Percentiles rank a stretch among this genome's conserved stretches.
phyloP scores from a whole-genome alignment of 2,329 filamentous ascomycete species.

The Fusarium austroafricanum region DNA sequence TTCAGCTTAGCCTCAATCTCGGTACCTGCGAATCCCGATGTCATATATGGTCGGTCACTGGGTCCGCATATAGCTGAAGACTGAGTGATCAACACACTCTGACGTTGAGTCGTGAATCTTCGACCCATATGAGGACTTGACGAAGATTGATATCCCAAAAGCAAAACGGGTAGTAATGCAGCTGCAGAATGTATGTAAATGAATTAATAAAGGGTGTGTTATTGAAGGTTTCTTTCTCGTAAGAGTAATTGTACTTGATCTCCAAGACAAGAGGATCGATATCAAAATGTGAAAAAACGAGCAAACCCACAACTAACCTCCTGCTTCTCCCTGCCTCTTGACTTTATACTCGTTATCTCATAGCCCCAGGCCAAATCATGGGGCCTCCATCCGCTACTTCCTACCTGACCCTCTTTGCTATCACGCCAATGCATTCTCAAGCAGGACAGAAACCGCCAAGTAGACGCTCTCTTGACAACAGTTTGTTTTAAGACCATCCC shows the following conservation, averaged over 20 bases:
- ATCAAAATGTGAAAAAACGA: conserved; percentile 7
- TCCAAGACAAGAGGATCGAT: neutral
- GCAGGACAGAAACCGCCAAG: conserved; percentile 13
- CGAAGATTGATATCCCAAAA: neutral
- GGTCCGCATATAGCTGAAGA: conserved; percentile 16
- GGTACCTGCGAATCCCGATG: conserved; percentile 37
- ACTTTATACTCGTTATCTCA: conserved; percentile 30
- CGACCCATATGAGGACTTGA: conserved; percentile 17
- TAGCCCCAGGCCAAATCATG: conserved; percentile 7
- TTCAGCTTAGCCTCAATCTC: conserved; percentile 36
- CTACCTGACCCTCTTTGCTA: conserved; percentile 16
- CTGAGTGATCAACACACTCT: conserved; percentile 34
- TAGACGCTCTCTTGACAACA: conserved; percentile 1
- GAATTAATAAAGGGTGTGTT: neutral
- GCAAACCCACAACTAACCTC: conserved; percentile 1
- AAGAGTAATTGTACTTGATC: neutral
- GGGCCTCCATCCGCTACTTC: conserved; percentile 2
- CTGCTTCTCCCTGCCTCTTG: neutral
- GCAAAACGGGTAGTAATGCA: neutral
- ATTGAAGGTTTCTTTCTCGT: neutral
- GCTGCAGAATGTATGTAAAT: neutral
- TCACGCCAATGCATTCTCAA: conserved; percentile 12
- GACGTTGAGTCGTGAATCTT: conserved; percentile 35
- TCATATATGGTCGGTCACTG: conserved; percentile 38
- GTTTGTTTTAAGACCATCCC: conserved; percentile 18